Percentiles rank a stretch among this genome's conserved stretches.
Evolutionary conservation across 805 yeast genomes (phyloP).

Genomic region (Zygoascus ofunaensis): DNA sequence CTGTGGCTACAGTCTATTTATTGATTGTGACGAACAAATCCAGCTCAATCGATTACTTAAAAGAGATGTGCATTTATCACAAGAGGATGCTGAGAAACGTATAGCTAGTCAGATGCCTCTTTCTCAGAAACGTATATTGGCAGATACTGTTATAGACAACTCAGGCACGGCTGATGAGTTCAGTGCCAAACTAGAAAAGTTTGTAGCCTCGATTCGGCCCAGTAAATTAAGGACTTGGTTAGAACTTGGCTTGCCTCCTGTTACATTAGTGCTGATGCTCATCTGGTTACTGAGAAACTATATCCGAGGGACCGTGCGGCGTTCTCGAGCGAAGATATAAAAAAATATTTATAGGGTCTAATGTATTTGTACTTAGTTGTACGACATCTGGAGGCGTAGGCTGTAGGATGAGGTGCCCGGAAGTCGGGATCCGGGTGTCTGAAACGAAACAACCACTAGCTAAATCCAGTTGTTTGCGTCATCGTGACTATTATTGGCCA

Average conservation of each 20-base stretch:
- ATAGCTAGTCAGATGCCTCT: slow-evolving; percentile 69
- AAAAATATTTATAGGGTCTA: too few relatives aligned
- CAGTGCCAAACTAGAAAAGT: slow-evolving; percentile 34
- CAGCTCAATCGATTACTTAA: slow-evolving; percentile 56
- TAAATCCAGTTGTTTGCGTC: too few relatives aligned
- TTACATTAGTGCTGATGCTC: slow-evolving; percentile 7
- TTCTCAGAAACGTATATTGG: slow-evolving; percentile 43
- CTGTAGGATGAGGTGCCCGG: too few relatives aligned
- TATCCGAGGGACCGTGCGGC: neutral
- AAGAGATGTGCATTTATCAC: slow-evolving; percentile 59
- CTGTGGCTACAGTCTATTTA: slow-evolving; percentile 66
- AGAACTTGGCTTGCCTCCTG: slow-evolving; percentile 29
- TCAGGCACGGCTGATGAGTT: slow-evolving; percentile 38
- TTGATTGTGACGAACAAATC: slow-evolving; percentile 45
- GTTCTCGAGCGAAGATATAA: neutral
- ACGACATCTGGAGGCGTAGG: too few relatives aligned
- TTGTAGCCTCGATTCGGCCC: slow-evolving; percentile 36
- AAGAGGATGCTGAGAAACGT: slow-evolving; percentile 61
- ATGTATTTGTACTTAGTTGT: too few relatives aligned
- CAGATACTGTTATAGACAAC: slow-evolving; percentile 67
- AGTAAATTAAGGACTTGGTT: slow-evolving; percentile 17
- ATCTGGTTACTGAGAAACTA: neutral
- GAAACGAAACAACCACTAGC: too few relatives aligned
- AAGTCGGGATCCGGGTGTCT: too few relatives aligned
- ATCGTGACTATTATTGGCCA: too few relatives aligned